These are phyloP conservation scores for Pyrus communis DNA, from an alignment of 306 rosid species.

Conservation along the genomic window DNA sequence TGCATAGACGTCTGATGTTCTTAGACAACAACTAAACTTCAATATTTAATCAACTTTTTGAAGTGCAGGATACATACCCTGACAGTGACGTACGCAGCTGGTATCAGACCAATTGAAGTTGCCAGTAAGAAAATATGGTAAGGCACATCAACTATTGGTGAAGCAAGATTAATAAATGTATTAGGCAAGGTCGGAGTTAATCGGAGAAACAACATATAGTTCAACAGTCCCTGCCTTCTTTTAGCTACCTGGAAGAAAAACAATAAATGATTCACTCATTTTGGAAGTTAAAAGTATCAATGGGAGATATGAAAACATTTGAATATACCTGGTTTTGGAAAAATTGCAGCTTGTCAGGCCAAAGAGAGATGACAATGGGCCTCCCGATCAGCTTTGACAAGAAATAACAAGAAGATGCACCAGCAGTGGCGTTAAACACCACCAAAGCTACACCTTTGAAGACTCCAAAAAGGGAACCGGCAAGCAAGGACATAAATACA, in stretches of 20 bases:
- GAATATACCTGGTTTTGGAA: slow-evolving; percentile 69
- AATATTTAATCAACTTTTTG: neutral
- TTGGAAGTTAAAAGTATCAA: neutral
- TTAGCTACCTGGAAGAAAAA: slow-evolving; percentile 64
- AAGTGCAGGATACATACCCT: slow-evolving; percentile 38
- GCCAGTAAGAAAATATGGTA: slow-evolving; percentile 74
- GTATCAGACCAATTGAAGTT: slow-evolving; percentile 80
- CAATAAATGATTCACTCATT: neutral
- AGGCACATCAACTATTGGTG: slow-evolving; percentile 95
- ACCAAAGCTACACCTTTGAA: slow-evolving; percentile 84
- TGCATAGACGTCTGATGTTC: neutral
- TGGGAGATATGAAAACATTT: neutral
- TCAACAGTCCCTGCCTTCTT: slow-evolving; percentile 67
- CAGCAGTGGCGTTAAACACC: slow-evolving; percentile 85
- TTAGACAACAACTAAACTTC: neutral
- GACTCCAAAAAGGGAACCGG: slow-evolving; percentile 93
- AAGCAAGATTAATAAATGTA: slow-evolving; percentile 88
- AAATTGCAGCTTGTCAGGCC: slow-evolving; percentile 82
- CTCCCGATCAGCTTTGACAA: slow-evolving; percentile 81
- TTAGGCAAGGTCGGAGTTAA: slow-evolving; percentile 92
- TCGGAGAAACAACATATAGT: slow-evolving; percentile 94
- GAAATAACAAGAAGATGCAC: slow-evolving; percentile 95
- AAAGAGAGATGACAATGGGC: slow-evolving; percentile 66
- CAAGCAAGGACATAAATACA: slow-evolving; percentile 95
- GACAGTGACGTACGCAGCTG: slow-evolving; percentile 93